A percentile compares a stretch with the other conserved stretches of the same genome.
phyloP scores from a whole-genome alignment of 2,329 filamentous ascomycete species.

The Verticillium albo-atrum region DNA sequence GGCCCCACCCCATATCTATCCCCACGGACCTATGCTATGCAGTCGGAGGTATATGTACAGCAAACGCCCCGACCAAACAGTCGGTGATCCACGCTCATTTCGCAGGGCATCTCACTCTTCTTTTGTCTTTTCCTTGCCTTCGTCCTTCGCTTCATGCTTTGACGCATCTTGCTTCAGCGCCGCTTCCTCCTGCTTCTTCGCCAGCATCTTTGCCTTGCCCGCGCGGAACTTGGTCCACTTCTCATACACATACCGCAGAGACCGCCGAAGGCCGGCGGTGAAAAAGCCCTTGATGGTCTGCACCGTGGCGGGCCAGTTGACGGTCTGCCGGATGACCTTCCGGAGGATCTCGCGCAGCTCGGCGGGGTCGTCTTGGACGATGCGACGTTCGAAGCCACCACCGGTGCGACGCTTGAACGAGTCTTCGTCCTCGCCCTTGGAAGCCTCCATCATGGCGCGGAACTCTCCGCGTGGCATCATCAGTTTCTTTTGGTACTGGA shows the following conservation, averaged over 20 bases:
- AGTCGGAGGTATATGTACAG: not conserved
- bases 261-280: constrained; percentile 69
- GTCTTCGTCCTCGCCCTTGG: constrained; percentile 62
- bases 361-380: constrained; percentile 63
- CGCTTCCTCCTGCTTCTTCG: constrained; percentile 7
- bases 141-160: not conserved
- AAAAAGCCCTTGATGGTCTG: constrained; percentile 82
- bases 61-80: not conserved
- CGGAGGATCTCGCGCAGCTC: constrained; percentile 69
- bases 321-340: constrained; percentile 77
- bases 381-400: constrained; percentile 80
- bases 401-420: constrained; percentile 71
- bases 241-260: constrained; percentile 73
- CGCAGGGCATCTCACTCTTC: not conserved
- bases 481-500: constrained; percentile 89
- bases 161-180: not conserved
- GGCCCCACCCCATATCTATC: not conserved
- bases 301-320: constrained; percentile 85
- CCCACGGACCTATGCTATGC: not conserved
- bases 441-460: constrained; percentile 72
- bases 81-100: not conserved
- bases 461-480: constrained; percentile 81
- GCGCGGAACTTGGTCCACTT: constrained; percentile 67
- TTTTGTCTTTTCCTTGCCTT: not conserved
- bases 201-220: constrained; percentile 26